Evolutionary conservation across 768 basidiomycete genomes (phyloP), one percentile per base, ranked within the genome.

Genomic region (Mycena alexandri): DNA sequence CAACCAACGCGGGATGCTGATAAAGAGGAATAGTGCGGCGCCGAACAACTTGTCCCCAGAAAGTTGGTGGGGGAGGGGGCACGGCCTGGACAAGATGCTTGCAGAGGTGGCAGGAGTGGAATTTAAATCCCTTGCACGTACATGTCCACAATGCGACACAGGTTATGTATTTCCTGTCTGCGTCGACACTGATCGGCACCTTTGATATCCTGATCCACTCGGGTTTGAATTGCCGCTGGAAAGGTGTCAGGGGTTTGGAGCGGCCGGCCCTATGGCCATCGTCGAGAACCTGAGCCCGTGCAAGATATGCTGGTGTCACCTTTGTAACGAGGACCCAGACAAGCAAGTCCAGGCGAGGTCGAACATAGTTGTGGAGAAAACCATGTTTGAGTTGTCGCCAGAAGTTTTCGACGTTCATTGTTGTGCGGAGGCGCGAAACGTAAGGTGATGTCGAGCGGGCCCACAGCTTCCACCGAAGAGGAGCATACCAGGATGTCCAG

Each of bases 21-120:
- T 78, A 76, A 21, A 78, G 44, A 0, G 77, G 76, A n/a, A 46
- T 7, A 9, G 65, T 61, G 14, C 73, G 66, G 4, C 75, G 71
- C 0, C 74, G 70, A 38, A 60, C 22, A 36, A 78, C 66, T 3
- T 72, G 43, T 4, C 29, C 46, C 67, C 69, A 77, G 55, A 77
- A 78, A 0, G 29, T 22, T 2, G 43, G 25, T 11, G 73, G 36
- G 4, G 65, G 64, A 9, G 46, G 24, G 22, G 48, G 52, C 60
- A 75, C 72, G 3, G 74, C 73, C 19, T 80, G 75, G 3, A 79
- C 76, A n/a, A 79, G 74, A 56, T 79, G 77, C 61, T 79, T 79
- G 75, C 79, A 79, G 0, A 79, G 59, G 38, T 76, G 76, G 43
- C 73, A 69, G 3, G 58, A 13, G 41, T 78, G 54, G 54, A 73